Evolutionary conservation across 2,329 filamentous ascomycete genomes (phyloP).

Genomic region (Cladosporium sp.): DNA sequence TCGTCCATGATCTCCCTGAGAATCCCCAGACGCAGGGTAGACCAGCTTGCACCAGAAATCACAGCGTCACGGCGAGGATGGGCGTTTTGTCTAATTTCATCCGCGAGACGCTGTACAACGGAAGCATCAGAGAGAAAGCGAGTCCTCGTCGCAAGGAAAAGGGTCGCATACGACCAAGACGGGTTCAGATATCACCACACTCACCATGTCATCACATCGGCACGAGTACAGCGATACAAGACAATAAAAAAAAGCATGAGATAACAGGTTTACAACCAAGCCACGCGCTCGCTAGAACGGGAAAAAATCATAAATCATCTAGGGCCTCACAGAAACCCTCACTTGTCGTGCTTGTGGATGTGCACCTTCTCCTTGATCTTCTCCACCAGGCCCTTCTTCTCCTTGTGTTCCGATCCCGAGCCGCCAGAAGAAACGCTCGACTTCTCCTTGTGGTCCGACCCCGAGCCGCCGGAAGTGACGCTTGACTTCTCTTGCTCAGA

Average conservation of each 20-base stretch:
- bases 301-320: background rate
- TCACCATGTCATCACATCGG: background rate
- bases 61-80: background rate
- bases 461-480: background rate
- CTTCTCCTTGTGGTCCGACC: background rate
- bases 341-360: slow-evolving; percentile 11
- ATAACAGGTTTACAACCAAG: background rate
- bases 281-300: background rate
- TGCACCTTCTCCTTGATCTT: slow-evolving; percentile 20
- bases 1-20: background rate
- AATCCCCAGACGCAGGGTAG: background rate
- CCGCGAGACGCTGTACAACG: background rate
- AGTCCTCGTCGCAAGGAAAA: too few species aligned
- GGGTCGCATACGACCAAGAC: too few species aligned
- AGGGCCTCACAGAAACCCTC: background rate
- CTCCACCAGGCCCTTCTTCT: slow-evolving; percentile 14
- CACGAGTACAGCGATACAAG: background rate
- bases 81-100: background rate
- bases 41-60: background rate
- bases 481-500: background rate
- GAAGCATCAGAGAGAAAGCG: background rate
- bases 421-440: background rate
- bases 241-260: background rate
- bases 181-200: background rate
- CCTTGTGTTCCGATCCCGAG: slow-evolving; percentile 8